Conservation (phyloP, 2,329 filamentous ascomycete species). For the Talaromyces sp. region DNA sequence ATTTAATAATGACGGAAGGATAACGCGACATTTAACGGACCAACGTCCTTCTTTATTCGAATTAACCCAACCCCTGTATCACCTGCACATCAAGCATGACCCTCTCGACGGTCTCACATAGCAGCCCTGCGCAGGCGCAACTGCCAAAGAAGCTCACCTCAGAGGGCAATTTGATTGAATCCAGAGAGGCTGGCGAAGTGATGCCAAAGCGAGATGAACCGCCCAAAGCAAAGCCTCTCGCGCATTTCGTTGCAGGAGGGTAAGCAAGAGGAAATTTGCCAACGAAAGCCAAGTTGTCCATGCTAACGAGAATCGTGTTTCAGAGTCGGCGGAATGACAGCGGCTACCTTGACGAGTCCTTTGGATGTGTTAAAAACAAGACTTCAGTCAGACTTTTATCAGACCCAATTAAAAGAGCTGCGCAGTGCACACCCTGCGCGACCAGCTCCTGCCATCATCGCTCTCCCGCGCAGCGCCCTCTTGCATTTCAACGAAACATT, state of each 20-base stretch:
- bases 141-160: constrained; percentile 14
- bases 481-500: constrained; percentile 81
- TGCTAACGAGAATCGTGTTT: constrained; percentile 2
- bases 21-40: constrained; percentile 1
- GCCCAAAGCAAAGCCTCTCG: constrained; percentile 68
- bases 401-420: constrained; percentile 64
- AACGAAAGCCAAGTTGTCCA: background rate
- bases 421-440: constrained; percentile 54
- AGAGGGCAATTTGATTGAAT: constrained; percentile 19
- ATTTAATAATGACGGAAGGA: constrained; percentile 4
- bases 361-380: constrained; percentile 92
- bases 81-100: constrained; percentile 14
- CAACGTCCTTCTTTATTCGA: background rate
- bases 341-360: constrained; percentile 85
- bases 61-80: background rate
- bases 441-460: constrained; percentile 50
- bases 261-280: constrained; percentile 41
- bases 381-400: constrained; percentile 91
- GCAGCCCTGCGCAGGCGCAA: constrained; percentile 23
- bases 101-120: constrained; percentile 16
- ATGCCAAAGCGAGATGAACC: constrained; percentile 22
- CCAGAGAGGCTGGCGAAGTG: constrained; percentile 34
- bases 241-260: constrained; percentile 88
- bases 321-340: constrained; percentile 83
- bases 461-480: constrained; percentile 58